Base-by-base conservation (phyloP, 2,329 filamentous ascomycete species). In the Aspergillus sp. region DNA sequence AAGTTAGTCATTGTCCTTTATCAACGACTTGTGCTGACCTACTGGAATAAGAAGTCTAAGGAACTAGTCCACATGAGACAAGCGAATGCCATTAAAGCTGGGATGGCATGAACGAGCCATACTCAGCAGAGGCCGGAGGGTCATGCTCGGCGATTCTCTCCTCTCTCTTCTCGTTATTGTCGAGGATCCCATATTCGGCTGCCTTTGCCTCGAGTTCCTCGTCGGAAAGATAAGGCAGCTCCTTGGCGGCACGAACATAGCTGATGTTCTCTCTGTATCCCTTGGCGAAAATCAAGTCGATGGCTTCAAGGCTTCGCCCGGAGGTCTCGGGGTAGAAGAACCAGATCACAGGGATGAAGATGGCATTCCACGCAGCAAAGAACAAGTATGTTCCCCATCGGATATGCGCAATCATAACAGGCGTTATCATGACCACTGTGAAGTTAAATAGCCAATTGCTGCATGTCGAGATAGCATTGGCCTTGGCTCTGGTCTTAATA, bases 371-470 rank as follows among this genome's bases (percentile, higher is more conserved):
- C 40, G 63, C 64, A 1, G 73, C 75, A 56, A 79, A 78, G 69
- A 79, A 77, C 27, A 78, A 68, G 61, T 79, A 79, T 6, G 74
- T 75, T 41, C 75, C 73, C 77, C 77, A 79, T 4, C 65, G 58
- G 44, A 77, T 77, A 37, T 61, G 51, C 9, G 60, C 57, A 8
- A 77, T 59, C 74, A 78, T 77, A 41, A 77, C 72, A 0, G 76
- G 76, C 0, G 76, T 78, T 53, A 78, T 79, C 74, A 84, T 84
- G 57, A 84, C 76, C 9, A 79, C 74, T 4, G 79, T 79, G 68
- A 83, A 84, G 71, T 83, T 83, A 70, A 81, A 83, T 2, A 82
- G 70, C 81, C 82, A 84, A 71, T 84, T 84, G 33, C 75, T 76
- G 68, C 77, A 79, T 4, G 81, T 84, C 0, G 80, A 81, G 7